Percentiles rank a stretch among this genome's conserved stretches.
Evolutionary conservation across 2,329 filamentous ascomycete genomes (phyloP).

Genomic region (Sporothrix pseudoabietina): DNA sequence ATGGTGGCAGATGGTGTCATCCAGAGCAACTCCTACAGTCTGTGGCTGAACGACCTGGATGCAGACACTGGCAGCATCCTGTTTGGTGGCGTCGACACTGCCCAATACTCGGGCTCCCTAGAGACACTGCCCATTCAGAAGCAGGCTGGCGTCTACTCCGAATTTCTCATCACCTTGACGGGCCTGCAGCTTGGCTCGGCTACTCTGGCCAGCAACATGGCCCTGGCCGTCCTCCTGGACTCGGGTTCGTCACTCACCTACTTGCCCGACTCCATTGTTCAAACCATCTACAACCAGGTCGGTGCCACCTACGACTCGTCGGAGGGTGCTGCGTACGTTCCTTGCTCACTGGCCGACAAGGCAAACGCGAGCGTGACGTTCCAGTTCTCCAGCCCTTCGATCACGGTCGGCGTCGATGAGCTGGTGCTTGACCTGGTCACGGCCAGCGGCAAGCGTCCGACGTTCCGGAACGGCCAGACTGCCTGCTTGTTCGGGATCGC

Average conservation of each 20-base stretch:
- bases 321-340: constrained; percentile 61
- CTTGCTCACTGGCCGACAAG: constrained; percentile 54
- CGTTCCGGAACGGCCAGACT: constrained; percentile 54
- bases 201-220: constrained; percentile 51
- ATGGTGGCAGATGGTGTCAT: constrained; percentile 64
- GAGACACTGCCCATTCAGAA: constrained; percentile 68
- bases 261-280: constrained; percentile 59
- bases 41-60: constrained; percentile 74
- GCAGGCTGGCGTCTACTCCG: constrained; percentile 53
- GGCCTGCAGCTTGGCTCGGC: constrained; percentile 50
- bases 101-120: constrained; percentile 63
- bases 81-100: constrained; percentile 73
- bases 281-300: constrained; percentile 60
- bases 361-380: constrained; percentile 52
- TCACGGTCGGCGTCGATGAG: constrained; percentile 61
- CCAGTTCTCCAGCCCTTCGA: constrained; percentile 56
- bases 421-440: constrained; percentile 58
- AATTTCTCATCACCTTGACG: constrained; percentile 72
- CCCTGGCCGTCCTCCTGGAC: constrained; percentile 69
- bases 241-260: constrained; percentile 69
- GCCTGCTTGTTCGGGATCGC: constrained; percentile 70
- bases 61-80: constrained; percentile 67
- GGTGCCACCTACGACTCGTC: constrained; percentile 59
- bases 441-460: constrained; percentile 50
- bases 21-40: constrained; percentile 67